Percentiles rank a stretch among this genome's conserved stretches.
Evolutionary conservation across 2,329 filamentous ascomycete genomes (phyloP).

Genomic region (Cytospora piceicola): DNA sequence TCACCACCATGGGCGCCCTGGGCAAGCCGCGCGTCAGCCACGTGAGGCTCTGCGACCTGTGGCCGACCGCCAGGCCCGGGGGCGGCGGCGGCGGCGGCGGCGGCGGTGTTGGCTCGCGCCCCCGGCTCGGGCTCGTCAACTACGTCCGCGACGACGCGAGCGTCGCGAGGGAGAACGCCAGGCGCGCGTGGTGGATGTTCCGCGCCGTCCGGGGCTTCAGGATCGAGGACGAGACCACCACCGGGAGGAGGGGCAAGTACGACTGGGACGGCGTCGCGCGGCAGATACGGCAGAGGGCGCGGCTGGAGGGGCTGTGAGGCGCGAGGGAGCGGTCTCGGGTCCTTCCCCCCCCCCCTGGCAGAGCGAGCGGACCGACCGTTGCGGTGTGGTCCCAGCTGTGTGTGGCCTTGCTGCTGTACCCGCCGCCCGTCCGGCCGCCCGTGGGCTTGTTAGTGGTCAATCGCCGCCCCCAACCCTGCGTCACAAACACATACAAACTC

Average conservation of each 20-base stretch:
- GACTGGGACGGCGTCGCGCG: slow-evolving; percentile 36
- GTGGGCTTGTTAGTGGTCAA: background rate
- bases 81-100: too few relatives aligned
- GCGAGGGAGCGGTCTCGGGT: too few relatives aligned
- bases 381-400: background rate
- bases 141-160: slow-evolving; percentile 39
- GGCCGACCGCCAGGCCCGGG: slow-evolving; percentile 33
- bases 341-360: too few relatives aligned
- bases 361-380: too few relatives aligned
- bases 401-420: too few relatives aligned
- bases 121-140: slow-evolving; percentile 44
- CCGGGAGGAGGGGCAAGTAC: slow-evolving; percentile 34
- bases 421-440: too few relatives aligned
- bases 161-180: slow-evolving; percentile 33
- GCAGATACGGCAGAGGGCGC: slow-evolving; percentile 5
- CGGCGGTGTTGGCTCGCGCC: too few relatives aligned
- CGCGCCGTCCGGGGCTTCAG: slow-evolving; percentile 44
- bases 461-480: too few relatives aligned
- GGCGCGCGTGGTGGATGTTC: slow-evolving; percentile 44
- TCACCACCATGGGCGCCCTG: slow-evolving; percentile 61
- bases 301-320: background rate
- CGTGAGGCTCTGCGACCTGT: slow-evolving; percentile 42
- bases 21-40: slow-evolving; percentile 53
- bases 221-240: slow-evolving; percentile 36
- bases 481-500: background rate